phyloP scores from a whole-genome alignment of 1,284 basidiomycete species.

The Ustilago hordei region DNA sequence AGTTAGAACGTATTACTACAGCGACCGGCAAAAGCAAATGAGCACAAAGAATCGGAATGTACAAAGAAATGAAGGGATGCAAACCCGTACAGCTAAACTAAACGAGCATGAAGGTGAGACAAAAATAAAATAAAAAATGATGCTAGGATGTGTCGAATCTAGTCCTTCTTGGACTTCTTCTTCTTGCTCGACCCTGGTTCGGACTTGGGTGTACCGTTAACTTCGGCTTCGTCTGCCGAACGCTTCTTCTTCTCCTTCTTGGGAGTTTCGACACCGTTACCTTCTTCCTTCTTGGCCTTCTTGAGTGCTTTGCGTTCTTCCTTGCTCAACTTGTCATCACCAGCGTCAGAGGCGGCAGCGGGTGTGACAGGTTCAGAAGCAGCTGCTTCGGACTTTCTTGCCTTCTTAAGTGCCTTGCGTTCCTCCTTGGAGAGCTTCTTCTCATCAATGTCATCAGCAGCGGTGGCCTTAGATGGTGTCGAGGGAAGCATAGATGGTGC shows the following conservation, averaged over 20 bases:
- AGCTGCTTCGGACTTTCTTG: constrained; percentile 40
- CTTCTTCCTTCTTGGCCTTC: constrained; percentile 57
- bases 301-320: constrained; percentile 58
- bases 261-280: constrained; percentile 35
- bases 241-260: constrained; percentile 64
- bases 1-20: constrained; percentile 40
- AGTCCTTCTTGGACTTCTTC: constrained; percentile 61
- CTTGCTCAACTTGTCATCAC: constrained; percentile 69
- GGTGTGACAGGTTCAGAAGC: constrained; percentile 45
- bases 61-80: not conserved
- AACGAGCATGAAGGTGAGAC: constrained; percentile 1
- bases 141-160: not conserved
- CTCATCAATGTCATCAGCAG: constrained; percentile 63
- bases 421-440: constrained; percentile 62
- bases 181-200: constrained; percentile 57
- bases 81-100: constrained; percentile 2
- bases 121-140: not conserved
- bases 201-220: constrained; percentile 49
- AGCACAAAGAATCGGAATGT: not conserved
- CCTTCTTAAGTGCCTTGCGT: constrained; percentile 59
- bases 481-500: constrained; percentile 70
- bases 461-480: constrained; percentile 72
- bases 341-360: constrained; percentile 73
- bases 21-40: constrained; percentile 8
- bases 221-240: constrained; percentile 53